Conservation (phyloP, 176 grass and related monocot genomes). For the Oryza meridionalis region DNA sequence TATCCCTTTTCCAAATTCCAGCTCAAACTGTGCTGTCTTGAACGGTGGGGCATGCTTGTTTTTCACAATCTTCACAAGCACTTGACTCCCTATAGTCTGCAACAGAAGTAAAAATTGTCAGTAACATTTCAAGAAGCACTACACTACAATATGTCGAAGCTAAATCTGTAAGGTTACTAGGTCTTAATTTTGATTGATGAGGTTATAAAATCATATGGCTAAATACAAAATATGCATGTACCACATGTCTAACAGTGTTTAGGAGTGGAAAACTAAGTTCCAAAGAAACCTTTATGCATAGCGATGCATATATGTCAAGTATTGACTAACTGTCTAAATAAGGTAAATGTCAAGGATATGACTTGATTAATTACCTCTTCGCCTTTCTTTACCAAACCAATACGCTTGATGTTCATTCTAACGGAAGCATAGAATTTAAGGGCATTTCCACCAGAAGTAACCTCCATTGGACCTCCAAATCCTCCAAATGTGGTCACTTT, state of each 20-base stretch:
- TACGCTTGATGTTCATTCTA: constrained; percentile 80
- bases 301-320: not conserved
- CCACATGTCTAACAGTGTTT: constrained; percentile 3
- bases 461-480: constrained; percentile 90
- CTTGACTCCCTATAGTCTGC: constrained; percentile 81
- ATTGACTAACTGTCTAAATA: not conserved
- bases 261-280: not conserved
- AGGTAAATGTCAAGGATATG: constrained; percentile 16
- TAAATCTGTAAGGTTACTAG: constrained; percentile 19
- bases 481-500: constrained; percentile 88
- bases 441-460: constrained; percentile 91
- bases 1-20: constrained; percentile 94
- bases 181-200: constrained; percentile 18
- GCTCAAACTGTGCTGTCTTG: constrained; percentile 77
- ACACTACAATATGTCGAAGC: not conserved
- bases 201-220: not conserved
- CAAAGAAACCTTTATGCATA: constrained; percentile 12
- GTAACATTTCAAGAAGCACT: not conserved
- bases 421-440: constrained; percentile 98
- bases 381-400: constrained; percentile 90
- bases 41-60: constrained; percentile 96
- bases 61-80: constrained; percentile 93
- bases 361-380: constrained; percentile 72
- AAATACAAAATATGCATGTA: not conserved
- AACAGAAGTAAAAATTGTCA: constrained; percentile 14